Conservation (phyloP, 305 asterid genomes). For the Stenogyne calaminthoides region DNA sequence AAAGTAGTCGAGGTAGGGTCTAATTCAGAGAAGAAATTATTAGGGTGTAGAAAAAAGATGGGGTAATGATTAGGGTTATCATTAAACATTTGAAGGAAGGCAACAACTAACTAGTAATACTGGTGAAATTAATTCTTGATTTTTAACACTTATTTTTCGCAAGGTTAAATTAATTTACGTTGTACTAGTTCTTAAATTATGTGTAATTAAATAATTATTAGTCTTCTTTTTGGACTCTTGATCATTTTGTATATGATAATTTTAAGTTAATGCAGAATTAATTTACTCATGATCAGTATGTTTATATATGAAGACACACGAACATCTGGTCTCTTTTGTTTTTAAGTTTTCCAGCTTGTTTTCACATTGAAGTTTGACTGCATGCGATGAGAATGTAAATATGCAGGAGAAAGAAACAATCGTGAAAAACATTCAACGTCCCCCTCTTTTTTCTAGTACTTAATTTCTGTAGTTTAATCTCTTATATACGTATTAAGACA, state of each 20-base stretch:
- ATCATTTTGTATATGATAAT: too few relatives aligned
- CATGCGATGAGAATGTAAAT: too few relatives aligned
- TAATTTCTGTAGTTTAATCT: too few relatives aligned
- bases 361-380: too few relatives aligned
- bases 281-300: too few relatives aligned
- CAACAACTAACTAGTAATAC: neutral
- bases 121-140: constrained; percentile 29
- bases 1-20: too few relatives aligned
- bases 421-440: too few relatives aligned
- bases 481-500: neutral
- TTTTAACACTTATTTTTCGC: constrained; percentile 44
- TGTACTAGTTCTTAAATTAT: constrained; percentile 30
- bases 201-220: constrained; percentile 53
- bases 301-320: too few relatives aligned
- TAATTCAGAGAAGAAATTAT: constrained; percentile 60
- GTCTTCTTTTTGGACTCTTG: constrained; percentile 30
- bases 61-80: constrained; percentile 41
- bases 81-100: neutral
- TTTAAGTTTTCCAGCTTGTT: neutral
- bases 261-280: too few relatives aligned
- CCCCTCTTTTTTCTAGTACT: too few relatives aligned
- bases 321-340: constrained; percentile 4
- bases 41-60: constrained; percentile 33
- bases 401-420: too few relatives aligned
- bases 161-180: constrained; percentile 2